Conservation (phyloP, 2,329 filamentous ascomycete genomes). For the Fusarium brevicatenulatum region DNA sequence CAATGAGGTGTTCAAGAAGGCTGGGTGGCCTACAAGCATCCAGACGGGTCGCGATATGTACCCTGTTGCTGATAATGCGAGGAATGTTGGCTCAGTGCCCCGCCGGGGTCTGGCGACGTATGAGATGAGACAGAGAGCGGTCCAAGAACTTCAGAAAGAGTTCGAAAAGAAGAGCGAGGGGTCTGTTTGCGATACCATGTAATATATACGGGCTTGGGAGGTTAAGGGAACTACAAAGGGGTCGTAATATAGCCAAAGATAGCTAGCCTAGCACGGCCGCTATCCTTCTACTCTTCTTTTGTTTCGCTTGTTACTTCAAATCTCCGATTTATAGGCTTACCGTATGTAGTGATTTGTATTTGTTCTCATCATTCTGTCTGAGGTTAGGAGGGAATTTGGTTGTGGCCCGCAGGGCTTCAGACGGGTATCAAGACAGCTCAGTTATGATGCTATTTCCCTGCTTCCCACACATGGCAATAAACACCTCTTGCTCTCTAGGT, state of each 20-base stretch:
- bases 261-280: too few species aligned
- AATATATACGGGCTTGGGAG: too few species aligned
- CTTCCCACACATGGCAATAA: background rate
- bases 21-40: rapidly evolving
- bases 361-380: background rate
- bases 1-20: rapidly evolving
- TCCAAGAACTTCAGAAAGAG: too few species aligned
- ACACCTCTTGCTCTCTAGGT: rapidly evolving
- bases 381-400: background rate
- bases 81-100: rapidly evolving
- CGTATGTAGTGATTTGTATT: too few species aligned
- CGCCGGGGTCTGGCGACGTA: too few species aligned
- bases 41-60: background rate
- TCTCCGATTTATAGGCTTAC: too few species aligned
- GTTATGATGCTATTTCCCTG: rapidly evolving
- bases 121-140: background rate
- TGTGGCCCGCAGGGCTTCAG: background rate
- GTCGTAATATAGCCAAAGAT: too few species aligned
- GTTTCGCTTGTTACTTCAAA: too few species aligned
- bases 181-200: too few species aligned
- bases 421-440: background rate
- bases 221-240: too few species aligned
- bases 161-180: too few species aligned
- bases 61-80: rapidly evolving
- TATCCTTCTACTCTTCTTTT: too few species aligned